Percentiles rank a stretch among this genome's conserved stretches.
Conservation (phyloP, 2,329 filamentous ascomycete genomes). For the Clarireedia monteithiana region DNA sequence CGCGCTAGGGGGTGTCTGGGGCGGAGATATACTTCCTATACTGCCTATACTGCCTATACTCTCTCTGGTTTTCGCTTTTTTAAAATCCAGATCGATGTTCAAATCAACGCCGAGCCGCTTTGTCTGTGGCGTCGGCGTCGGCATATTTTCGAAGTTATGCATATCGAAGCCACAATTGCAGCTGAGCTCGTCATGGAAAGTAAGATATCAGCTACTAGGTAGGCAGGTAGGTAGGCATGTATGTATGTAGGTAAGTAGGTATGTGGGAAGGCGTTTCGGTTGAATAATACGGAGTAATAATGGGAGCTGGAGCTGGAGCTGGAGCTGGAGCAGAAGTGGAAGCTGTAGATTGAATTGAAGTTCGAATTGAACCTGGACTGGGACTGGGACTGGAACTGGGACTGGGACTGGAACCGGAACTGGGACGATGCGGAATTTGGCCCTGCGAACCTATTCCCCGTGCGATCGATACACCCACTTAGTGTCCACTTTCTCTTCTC, state of each 20-base stretch:
- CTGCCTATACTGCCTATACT: not conserved
- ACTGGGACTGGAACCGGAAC: no score
- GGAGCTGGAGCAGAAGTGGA: no score
- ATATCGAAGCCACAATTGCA: conserved; percentile 16
- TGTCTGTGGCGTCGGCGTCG: conserved; percentile 16
- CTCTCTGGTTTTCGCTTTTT: not conserved
- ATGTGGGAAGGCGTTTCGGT: not conserved
- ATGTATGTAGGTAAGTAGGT: not conserved
- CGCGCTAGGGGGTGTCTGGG: conserved; percentile 17
- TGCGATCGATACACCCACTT: not conserved
- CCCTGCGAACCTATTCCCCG: not conserved
- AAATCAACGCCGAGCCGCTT: conserved; percentile 25
- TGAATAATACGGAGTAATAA: not conserved
- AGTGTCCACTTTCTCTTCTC: no score
- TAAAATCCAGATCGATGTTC: conserved; percentile 19
- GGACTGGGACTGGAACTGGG: no score
- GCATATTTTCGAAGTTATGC: conserved; percentile 24
- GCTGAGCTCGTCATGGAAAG: conserved; percentile 14
- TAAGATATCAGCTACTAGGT: not conserved
- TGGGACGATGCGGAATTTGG: not conserved
- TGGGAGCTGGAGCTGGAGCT: not conserved
- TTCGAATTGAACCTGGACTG: no score
- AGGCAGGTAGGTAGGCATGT: not conserved
- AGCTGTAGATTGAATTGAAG: no score
- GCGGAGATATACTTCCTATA: conserved; percentile 20